Evolutionary conservation across 2,329 filamentous ascomycete genomes (phyloP), one percentile per base, ranked within the genome.

Genomic region (Geosmithia morbida): DNA sequence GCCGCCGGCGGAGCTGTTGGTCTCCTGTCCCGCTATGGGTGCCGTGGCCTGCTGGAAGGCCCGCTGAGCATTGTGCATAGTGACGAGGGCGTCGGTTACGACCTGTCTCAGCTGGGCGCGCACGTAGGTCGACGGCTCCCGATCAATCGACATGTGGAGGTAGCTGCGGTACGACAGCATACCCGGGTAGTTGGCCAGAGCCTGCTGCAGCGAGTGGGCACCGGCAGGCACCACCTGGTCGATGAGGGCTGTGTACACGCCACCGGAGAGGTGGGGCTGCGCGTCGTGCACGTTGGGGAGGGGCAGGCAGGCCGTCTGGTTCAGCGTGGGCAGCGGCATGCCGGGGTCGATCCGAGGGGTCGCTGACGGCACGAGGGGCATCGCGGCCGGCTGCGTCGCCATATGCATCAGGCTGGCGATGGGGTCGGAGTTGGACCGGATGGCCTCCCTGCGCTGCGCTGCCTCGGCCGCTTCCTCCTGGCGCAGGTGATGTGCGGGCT

Each of bases 401-500:
- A 46, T 41, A 11, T 40, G 39, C 8, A 18, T n/a, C 10, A 46
- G 18, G 13, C 13, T 29, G 22, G 45, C 19, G 7, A 37, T 3
- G 43, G 19, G 19, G 30, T 2, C 22, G 11, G 40, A 18, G 10
- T 13, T 20, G 8, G 46, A 17, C 7, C 20, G 39, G 19, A 18
- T 22, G 18, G 39, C 20, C 10, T 43, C 48, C 18, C 45, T 26
- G 18, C 14, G 45, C 37, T 49, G 62, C 14, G 77, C 77, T 16
- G 73, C 68, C 1, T 66, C 62, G 0, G 77, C 74, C 2, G 80
- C 83, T 49, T 86, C 81, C 58, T 85, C 83, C 59, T 94, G 87
- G 40, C 80, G 75, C 10, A 94, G 70, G 43, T 78, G 77, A 53
- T 90, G 85, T 33, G 80, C 79, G 47, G 82, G 79, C 54, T 81